Evolutionary conservation across 2,329 filamentous ascomycete genomes (phyloP), one percentile per base, ranked within the genome.

Genomic region (Cercospora sojina): DNA sequence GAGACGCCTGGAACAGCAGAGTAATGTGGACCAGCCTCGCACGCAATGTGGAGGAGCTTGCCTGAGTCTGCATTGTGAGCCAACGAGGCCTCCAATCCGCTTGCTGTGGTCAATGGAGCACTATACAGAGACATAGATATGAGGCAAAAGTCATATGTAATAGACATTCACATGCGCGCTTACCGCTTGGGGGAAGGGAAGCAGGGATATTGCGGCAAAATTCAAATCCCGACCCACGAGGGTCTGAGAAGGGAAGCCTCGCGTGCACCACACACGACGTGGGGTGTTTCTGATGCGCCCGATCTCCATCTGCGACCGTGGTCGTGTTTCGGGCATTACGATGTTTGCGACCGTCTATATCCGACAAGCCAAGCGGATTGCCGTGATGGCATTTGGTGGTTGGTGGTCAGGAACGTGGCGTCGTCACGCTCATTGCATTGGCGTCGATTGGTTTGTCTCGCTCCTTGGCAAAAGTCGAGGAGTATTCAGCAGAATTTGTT

Each of bases 141-240:
- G 51, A 56, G 51, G 20, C 51, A 56, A 56, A 56, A 56, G 51
- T 10, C 51, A 56, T 56, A 56, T 56, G 51, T 56, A 56, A 56
- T 49, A 23, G 43, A 23, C 51, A 16, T 31, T 56, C 51, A 56
- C 51, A 56, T 31, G 51, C 51, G 51, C 51, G 51, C 51, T 56
- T 56, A 18, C 51, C 23, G 51, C 51, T 29, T 56, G 51, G 16
- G 29, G 51, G n/a, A n/a, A 27, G 18, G 25, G 12, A 25, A 49
- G 51, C 51, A 56, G 51, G 51, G 25, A 32, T 27, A 27, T 23
- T 56, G 51, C 29, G 51, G 51, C 16, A 56, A 32, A 31, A 56
- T n/a, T 56, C 51, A 29, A 56, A 56, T 29, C 51, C 43, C 51
- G 51, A 27, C 29, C 56, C 57, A 25, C 18, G 13, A 59, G 57